Conservation (phyloP, 2,329 filamentous ascomycete species). For the Verticillium isaacii region DNA sequence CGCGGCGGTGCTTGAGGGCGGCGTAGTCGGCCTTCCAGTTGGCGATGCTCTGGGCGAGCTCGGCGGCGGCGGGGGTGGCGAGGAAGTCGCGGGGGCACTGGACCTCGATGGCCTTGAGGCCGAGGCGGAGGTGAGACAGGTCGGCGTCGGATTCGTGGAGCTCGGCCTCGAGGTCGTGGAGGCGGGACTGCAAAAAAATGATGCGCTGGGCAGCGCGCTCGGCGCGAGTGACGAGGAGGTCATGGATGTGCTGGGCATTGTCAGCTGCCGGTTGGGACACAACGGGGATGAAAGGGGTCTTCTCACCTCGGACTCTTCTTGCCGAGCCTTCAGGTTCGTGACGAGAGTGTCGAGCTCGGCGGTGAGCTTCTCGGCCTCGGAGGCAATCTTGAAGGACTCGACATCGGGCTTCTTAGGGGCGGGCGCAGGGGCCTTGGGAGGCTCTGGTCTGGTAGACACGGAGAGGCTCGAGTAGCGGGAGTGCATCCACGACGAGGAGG, state of each 20-base stretch:
- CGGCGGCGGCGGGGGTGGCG: slow-evolving; percentile 35
- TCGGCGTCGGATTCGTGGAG: slow-evolving; percentile 54
- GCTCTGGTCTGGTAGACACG: slow-evolving; percentile 24
- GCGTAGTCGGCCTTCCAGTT: slow-evolving; percentile 60
- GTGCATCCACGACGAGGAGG: slow-evolving; percentile 29
- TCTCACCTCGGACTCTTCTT: slow-evolving; percentile 55
- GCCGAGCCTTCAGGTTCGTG: slow-evolving; percentile 45
- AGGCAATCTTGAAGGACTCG: slow-evolving; percentile 29
- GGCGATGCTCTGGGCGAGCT: slow-evolving; percentile 54
- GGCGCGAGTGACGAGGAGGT: slow-evolving; percentile 52
- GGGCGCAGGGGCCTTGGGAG: slow-evolving; percentile 3
- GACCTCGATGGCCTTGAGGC: slow-evolving; percentile 58
- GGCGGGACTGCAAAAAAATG: slow-evolving; percentile 53
- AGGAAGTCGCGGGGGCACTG: slow-evolving; percentile 40
- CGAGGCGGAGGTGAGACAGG: slow-evolving; percentile 56
- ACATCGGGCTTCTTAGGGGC: slow-evolving; percentile 15
- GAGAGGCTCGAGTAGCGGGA: slow-evolving; percentile 35
- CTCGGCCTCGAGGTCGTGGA: slow-evolving; percentile 55
- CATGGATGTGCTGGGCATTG: slow-evolving; percentile 51
- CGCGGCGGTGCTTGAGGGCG: slow-evolving; percentile 41
- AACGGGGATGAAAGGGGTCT: neutral
- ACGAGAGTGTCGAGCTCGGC: slow-evolving; percentile 45
- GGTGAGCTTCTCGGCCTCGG: slow-evolving; percentile 40
- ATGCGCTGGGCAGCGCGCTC: slow-evolving; percentile 55
- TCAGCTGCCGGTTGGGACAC: slow-evolving; percentile 1